These are phyloP conservation scores for Phytophthora capsici DNA, from an alignment of 352 stramenopile genomes.

Conservation along the genomic window DNA sequence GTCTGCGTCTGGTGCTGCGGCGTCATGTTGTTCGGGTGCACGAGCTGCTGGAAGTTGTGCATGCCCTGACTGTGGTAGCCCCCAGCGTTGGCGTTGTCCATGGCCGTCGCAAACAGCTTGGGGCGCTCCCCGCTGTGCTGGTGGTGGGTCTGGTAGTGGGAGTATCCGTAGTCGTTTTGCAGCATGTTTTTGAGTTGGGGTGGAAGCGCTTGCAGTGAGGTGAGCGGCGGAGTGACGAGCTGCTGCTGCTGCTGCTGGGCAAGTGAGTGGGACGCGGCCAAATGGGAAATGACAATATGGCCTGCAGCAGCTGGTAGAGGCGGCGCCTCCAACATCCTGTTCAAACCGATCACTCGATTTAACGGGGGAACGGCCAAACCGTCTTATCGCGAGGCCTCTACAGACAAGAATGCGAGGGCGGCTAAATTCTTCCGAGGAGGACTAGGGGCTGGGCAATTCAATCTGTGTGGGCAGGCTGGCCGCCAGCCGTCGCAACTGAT, in stretches of 20 bases:
- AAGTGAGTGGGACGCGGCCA: constrained; percentile 52
- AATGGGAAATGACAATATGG: constrained; percentile 83
- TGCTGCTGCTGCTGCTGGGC: constrained; percentile 2
- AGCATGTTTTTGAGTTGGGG: constrained; percentile 40
- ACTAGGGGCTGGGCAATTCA: constrained; percentile 21
- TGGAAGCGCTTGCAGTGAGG: neutral
- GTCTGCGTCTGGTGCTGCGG: constrained; percentile 56
- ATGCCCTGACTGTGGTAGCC: constrained; percentile 41
- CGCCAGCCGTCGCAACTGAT: constrained; percentile 22
- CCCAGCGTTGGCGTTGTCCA: constrained; percentile 37
- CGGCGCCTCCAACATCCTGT: neutral
- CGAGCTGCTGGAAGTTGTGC: constrained; percentile 49
- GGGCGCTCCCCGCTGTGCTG: constrained; percentile 65
- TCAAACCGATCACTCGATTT: constrained; percentile 16
- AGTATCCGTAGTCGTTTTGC: constrained; percentile 79
- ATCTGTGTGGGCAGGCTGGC: too few relatives aligned
- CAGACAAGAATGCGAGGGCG: constrained; percentile 39
- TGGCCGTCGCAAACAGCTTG: constrained; percentile 52
- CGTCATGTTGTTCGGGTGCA: constrained; percentile 48
- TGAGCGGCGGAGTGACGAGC: constrained; percentile 5
- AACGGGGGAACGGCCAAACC: constrained; percentile 13
- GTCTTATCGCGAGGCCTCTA: constrained; percentile 48
- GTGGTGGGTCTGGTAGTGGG: constrained; percentile 47
- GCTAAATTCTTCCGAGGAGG: constrained; percentile 26
- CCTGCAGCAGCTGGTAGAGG: constrained; percentile 55